A percentile compares a stretch with the other conserved stretches of the same genome.
Conservation (phyloP, 352 stramenopile species). For the Globisporangium barbulae region DNA sequence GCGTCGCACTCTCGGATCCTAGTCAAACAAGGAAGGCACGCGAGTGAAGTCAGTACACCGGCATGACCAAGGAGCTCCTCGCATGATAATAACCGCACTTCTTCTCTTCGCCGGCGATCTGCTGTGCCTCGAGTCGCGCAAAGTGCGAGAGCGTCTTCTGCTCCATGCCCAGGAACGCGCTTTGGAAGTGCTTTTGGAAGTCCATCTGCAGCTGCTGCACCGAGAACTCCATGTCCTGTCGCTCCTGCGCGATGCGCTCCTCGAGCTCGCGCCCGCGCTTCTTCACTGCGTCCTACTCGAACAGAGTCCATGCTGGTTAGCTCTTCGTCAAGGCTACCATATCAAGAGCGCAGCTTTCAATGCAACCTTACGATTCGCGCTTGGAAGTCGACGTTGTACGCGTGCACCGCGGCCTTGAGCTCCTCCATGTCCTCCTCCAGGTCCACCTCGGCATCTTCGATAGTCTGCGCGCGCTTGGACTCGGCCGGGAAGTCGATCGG, state of each 20-base stretch:
- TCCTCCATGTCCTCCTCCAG: constrained; percentile 81
- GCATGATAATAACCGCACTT: constrained; percentile 25
- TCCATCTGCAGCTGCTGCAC: constrained; percentile 42
- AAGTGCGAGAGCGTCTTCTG: constrained; percentile 62
- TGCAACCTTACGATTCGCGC: constrained; percentile 54
- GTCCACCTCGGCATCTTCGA: constrained; percentile 69
- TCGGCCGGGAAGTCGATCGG: constrained; percentile 63
- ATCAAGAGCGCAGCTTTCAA: neutral
- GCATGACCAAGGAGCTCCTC: neutral
- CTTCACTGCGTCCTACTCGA: constrained; percentile 62
- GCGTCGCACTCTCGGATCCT: constrained; percentile 52
- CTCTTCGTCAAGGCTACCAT: neutral
- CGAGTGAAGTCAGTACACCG: constrained; percentile 2
- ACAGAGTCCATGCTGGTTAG: neutral
- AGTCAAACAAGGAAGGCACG: constrained; percentile 1
- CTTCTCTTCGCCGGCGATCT: constrained; percentile 45
- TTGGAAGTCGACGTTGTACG: constrained; percentile 85
- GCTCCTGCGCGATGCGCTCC: constrained; percentile 41
- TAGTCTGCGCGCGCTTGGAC: constrained; percentile 68
- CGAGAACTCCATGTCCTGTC: constrained; percentile 58
- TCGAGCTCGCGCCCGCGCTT: constrained; percentile 51
- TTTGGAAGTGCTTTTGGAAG: constrained; percentile 50
- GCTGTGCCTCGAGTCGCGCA: constrained; percentile 44
- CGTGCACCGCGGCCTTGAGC: constrained; percentile 71
- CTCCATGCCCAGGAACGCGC: constrained; percentile 47